Percentiles rank a stretch among this genome's conserved stretches.
phyloP scores from a whole-genome alignment of 495 filamentous ascomycete genomes.

The Lasiosphaeria hispida region DNA sequence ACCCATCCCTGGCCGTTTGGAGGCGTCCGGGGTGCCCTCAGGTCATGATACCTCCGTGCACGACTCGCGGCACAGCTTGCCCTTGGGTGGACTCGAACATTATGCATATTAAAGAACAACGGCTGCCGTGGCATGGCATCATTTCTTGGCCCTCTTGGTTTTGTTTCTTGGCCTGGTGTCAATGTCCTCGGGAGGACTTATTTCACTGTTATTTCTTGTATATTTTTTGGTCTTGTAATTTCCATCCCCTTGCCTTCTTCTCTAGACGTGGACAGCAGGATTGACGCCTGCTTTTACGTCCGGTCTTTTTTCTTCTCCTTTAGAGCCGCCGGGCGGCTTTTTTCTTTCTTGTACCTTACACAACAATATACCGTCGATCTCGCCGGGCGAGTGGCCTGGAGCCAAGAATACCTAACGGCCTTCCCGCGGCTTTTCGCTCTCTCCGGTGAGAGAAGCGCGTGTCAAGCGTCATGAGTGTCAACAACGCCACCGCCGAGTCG shows the following conservation, averaged over 20 bases:
- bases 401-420: constrained; percentile 2
- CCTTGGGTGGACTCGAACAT: neutral
- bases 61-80: constrained; percentile 24
- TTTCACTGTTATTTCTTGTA: constrained; percentile 23
- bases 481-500: constrained; percentile 18
- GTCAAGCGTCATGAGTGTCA: neutral
- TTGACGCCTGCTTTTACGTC: too few relatives aligned
- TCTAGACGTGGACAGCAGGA: constrained; percentile 2
- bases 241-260: constrained; percentile 5
- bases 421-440: too few relatives aligned
- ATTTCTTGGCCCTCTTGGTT: constrained; percentile 11
- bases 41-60: constrained; percentile 8
- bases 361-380: neutral
- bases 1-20: constrained; percentile 2
- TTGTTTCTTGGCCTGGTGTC: constrained; percentile 11
- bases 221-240: constrained; percentile 17
- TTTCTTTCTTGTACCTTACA: constrained; percentile 16
- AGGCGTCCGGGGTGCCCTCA: neutral
- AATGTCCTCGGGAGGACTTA: constrained; percentile 33
- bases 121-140: neutral
- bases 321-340: constrained; percentile 31
- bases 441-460: neutral
- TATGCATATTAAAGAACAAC: constrained; percentile 21
- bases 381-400: constrained; percentile 15
- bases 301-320: constrained; percentile 9